phyloP scores from a whole-genome alignment of 768 basidiomycete species.

The Hericium erinaceus region DNA sequence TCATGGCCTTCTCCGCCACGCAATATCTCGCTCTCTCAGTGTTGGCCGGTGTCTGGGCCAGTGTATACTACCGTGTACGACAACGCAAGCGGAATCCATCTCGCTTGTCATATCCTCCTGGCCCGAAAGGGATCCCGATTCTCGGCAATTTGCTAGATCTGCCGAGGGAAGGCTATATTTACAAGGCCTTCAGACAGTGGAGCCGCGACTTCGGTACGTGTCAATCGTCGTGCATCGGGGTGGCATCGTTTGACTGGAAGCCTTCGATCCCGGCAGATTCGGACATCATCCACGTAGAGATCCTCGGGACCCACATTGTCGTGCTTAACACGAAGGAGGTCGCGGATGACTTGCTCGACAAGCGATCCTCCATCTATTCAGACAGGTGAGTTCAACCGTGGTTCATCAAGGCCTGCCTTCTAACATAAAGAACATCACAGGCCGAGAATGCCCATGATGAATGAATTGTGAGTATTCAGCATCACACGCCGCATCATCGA shows the following conservation, averaged over 20 bases:
- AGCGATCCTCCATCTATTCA: constrained; percentile 30
- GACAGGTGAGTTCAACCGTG: constrained; percentile 11
- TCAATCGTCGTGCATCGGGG: neutral
- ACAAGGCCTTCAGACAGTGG: constrained; percentile 11
- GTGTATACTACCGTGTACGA: constrained; percentile 2
- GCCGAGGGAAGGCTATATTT: constrained; percentile 11
- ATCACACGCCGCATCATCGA: no score
- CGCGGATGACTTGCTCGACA: constrained; percentile 29
- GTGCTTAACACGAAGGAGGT: constrained; percentile 27
- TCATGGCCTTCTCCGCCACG: neutral
- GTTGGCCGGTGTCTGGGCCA: neutral
- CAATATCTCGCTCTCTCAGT: neutral
- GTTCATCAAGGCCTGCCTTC: neutral
- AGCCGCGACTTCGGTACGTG: constrained; percentile 9
- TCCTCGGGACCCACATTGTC: constrained; percentile 19
- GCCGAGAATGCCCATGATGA: constrained; percentile 14
- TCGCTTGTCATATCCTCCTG: constrained; percentile 14
- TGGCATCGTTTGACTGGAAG: neutral
- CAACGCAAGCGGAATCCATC: constrained; percentile 10
- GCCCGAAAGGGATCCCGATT: constrained; percentile 10
- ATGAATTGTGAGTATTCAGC: constrained; percentile 6
- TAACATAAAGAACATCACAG: neutral
- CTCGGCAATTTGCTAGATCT: constrained; percentile 12
- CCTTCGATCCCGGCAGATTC: constrained; percentile 13
- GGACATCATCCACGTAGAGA: constrained; percentile 21